These are phyloP conservation scores for Candida sp. DNA, from an alignment of 1,139 yeast species.

Conservation along the genomic window DNA sequence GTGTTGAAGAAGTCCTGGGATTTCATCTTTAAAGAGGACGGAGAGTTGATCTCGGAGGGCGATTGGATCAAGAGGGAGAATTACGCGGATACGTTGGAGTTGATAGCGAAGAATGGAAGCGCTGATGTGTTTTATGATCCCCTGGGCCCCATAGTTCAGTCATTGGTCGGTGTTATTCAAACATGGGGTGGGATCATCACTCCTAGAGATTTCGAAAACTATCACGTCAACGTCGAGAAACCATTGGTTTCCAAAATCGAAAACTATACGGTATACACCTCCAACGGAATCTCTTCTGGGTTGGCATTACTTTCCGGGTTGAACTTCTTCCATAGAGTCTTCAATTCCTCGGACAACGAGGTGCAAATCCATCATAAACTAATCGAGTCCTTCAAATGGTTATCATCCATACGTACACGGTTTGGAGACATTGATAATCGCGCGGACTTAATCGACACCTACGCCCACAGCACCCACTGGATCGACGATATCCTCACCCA, in stretches of 20 bases:
- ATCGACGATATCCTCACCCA: conserved; percentile 47
- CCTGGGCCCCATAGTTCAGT: conserved; percentile 67
- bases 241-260: conserved; percentile 56
- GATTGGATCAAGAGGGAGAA: conserved; percentile 63
- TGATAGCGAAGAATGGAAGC: conserved; percentile 77
- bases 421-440: conserved; percentile 63
- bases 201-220: conserved; percentile 64
- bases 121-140: conserved; percentile 85
- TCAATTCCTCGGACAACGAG: conserved; percentile 18
- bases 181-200: conserved; percentile 65
- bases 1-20: conserved; percentile 51
- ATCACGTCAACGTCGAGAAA: conserved; percentile 55
- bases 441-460: conserved; percentile 31
- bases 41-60: conserved; percentile 45
- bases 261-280: conserved; percentile 60
- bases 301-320: conserved; percentile 81
- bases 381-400: conserved; percentile 92
- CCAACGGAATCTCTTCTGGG: conserved; percentile 86
- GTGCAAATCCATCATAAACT: conserved; percentile 65
- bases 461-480: conserved; percentile 50
- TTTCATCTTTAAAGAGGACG: conserved; percentile 46
- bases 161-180: conserved; percentile 50
- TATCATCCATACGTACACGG: conserved; percentile 82
- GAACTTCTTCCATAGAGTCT: conserved; percentile 53
- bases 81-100: conserved; percentile 67